These are phyloP conservation scores for Mytilinidion resinicola DNA, from an alignment of 495 filamentous ascomycete species.

Conservation along the genomic window DNA sequence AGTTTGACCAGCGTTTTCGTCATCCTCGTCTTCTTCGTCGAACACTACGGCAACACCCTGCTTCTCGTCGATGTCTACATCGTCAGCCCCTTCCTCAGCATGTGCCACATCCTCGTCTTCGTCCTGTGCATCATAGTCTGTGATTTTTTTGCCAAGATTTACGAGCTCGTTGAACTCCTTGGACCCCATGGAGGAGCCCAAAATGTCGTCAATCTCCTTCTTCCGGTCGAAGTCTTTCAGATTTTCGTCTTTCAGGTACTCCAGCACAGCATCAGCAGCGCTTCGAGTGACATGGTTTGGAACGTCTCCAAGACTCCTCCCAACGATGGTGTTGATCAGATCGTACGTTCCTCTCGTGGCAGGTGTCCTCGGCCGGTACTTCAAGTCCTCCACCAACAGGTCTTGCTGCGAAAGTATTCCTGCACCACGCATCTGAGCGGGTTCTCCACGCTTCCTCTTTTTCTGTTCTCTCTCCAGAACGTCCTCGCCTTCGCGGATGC, in stretches of 20 bases:
- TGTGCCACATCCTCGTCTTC: conserved; percentile 85
- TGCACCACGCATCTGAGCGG: conserved; percentile 63
- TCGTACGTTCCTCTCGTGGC: conserved; percentile 94
- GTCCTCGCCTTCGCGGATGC: conserved; percentile 77
- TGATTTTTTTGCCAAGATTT: conserved; percentile 97
- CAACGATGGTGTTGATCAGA: conserved; percentile 85
- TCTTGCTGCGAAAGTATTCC: conserved; percentile 82
- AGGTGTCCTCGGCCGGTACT: conserved; percentile 83
- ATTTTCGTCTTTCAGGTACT: conserved; percentile 88
- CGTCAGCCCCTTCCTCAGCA: conserved; percentile 48
- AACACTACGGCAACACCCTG: conserved; percentile 98
- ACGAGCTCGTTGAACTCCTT: conserved; percentile 97
- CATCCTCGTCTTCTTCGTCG: conserved; percentile 86
- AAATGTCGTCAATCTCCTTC: conserved; percentile 89
- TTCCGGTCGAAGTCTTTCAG: conserved; percentile 98
- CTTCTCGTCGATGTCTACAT: conserved; percentile 79
- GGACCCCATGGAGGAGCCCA: conserved; percentile 71
- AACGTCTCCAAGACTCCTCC: conserved; percentile 84
- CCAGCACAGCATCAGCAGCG: conserved; percentile 88
- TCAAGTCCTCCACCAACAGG: conserved; percentile 74
- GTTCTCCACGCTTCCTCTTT: conserved; percentile 74
- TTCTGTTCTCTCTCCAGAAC: conserved; percentile 79
- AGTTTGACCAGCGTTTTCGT: conserved; percentile 68
- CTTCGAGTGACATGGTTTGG: conserved; percentile 86
- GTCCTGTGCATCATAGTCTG: conserved; percentile 95